Percentiles rank a stretch among this genome's conserved stretches.
phyloP scores from a whole-genome alignment of 2,329 filamentous ascomycete genomes.

The Claviceps capensis region DNA sequence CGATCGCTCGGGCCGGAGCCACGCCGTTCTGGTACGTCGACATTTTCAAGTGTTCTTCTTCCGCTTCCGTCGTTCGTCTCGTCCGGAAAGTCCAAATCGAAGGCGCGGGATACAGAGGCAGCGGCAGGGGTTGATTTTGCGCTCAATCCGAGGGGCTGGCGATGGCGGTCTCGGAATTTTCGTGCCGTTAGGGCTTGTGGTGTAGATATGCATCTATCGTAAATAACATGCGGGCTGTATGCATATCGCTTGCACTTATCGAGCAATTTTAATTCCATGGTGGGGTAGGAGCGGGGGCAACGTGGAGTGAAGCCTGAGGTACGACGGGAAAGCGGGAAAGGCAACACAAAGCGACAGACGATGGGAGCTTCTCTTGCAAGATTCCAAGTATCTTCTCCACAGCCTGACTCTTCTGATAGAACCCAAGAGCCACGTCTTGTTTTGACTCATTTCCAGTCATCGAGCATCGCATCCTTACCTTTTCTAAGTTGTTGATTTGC shows the following conservation, averaged over 20 bases:
- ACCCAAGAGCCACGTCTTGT: background rate
- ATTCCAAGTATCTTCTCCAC: too few species aligned
- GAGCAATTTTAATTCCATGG: slow-evolving; percentile 8
- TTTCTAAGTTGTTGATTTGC: background rate
- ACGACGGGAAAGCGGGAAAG: background rate
- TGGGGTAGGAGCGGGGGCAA: slow-evolving; percentile 4
- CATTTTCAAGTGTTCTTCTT: slow-evolving; percentile 30
- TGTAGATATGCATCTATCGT: slow-evolving; percentile 16
- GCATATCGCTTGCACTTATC: slow-evolving; percentile 16
- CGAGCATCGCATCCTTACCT: background rate
- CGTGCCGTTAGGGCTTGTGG: slow-evolving; percentile 27
- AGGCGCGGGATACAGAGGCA: slow-evolving; percentile 14
- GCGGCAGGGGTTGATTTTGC: slow-evolving; percentile 14
- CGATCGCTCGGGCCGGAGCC: slow-evolving; percentile 45
- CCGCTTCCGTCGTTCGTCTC: slow-evolving; percentile 15
- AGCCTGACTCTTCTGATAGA: background rate
- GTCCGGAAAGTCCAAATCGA: slow-evolving; percentile 8
- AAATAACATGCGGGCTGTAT: slow-evolving; percentile 11
- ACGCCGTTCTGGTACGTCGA: slow-evolving; percentile 48
- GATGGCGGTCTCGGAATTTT: slow-evolving; percentile 18
- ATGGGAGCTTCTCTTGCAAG: background rate
- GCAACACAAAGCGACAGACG: background rate
- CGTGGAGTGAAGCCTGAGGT: background rate
- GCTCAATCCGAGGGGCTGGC: slow-evolving; percentile 14
- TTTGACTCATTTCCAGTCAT: slow-evolving; percentile 4